Evolutionary conservation across 225 moss, liverwort and hornwort species (phyloP), one percentile per base, ranked within the genome.

Genomic region (Sphagnum tenellum): DNA sequence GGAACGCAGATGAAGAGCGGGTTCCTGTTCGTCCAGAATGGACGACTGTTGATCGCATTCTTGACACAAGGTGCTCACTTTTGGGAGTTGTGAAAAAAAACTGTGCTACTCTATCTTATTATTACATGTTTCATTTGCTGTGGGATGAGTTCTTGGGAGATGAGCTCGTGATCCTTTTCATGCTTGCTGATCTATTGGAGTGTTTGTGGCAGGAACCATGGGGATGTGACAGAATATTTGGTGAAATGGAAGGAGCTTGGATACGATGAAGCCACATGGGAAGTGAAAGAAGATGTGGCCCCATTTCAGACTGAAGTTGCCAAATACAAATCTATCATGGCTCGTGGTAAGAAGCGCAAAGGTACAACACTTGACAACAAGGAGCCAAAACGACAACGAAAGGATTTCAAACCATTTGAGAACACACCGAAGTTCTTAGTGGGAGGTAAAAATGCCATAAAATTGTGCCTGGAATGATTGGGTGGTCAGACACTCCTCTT

Each of bases 161-260:
- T 29, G 29, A 29, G 29, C 1, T 29, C 1, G 29, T 29, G 1
- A 29, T 29, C 29, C 29, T 29, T 29, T 29, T 29, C 29, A 29
- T 29, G 29, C 29, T 29, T 29, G 29, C 29, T 29, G 29, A 29
- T 50, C 45, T 84, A 63, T 12, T 68, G 1, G 48, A 49, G 46
- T 46, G 68, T 46, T 2, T 64, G 48, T 69, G 70, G 69, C 90
- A 92, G 92, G 72, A 82, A 83, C 67, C 90, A 85, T 66, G 96
- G 89, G 29, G 92, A 92, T 73, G 81, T 98, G 52, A 92, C 89
- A 75, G 93, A 98, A 65, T 98, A 86, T 71, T 86, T 92, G 75
- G 85, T 98, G 70, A 98, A 98, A 76, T 98, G 96, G 96, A 98
- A 90, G 72, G 96, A 98, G 62, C 78, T 98, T 50, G 90, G 93